phyloP scores from a whole-genome alignment of 176 grass and related monocot species.

The Zizania latifolia region DNA sequence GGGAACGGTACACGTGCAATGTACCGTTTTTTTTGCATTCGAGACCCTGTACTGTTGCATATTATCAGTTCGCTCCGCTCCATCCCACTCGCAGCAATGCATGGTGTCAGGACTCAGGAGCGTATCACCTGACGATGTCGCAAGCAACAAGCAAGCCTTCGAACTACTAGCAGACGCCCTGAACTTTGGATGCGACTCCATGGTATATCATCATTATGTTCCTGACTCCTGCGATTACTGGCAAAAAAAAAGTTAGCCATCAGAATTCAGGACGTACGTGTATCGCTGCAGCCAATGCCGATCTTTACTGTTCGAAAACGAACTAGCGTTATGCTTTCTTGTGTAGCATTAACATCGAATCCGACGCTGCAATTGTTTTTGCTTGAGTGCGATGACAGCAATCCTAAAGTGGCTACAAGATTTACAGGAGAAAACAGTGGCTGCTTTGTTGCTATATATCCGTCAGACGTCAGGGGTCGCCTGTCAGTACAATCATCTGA shows the following conservation, averaged over 20 bases:
- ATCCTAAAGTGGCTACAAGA: background rate
- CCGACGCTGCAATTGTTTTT: background rate
- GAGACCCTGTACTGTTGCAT: no score
- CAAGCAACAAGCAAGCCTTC: no score
- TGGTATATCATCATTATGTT: background rate
- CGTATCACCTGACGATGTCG: no score
- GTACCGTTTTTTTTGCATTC: no score
- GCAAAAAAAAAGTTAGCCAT: background rate
- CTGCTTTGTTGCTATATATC: background rate
- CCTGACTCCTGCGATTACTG: background rate
- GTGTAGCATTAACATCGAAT: background rate
- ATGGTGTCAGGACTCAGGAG: no score
- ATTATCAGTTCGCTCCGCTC: no score
- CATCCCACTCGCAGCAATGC: no score
- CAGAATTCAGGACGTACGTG: background rate
- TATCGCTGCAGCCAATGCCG: background rate
- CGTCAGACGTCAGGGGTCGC: background rate
- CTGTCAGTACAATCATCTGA: background rate
- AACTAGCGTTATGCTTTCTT: background rate
- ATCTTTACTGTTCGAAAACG: background rate
- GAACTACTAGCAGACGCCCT: no score
- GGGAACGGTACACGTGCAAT: no score
- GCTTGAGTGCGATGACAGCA: background rate
- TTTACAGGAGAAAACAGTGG: background rate
- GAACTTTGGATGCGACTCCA: background rate